These are phyloP conservation scores for Calophaca sinica DNA, from an alignment of 306 rosid genomes.

Conservation along the genomic window DNA sequence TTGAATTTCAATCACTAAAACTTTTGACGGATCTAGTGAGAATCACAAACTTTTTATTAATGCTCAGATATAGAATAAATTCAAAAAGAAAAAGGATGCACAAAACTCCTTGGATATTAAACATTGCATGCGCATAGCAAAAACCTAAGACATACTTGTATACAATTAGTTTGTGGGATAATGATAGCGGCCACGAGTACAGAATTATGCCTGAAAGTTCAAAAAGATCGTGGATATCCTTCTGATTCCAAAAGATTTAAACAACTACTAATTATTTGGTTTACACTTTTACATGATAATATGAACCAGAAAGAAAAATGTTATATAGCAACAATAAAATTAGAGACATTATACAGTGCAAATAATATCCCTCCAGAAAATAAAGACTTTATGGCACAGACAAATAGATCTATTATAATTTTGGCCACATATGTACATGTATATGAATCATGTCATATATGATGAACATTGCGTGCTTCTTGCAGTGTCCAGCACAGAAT, in stretches of 20 bases:
- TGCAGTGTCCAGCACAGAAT: conserved; percentile 62
- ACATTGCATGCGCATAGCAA: conserved; percentile 1
- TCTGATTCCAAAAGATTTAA: too few species aligned
- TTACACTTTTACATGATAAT: not conserved
- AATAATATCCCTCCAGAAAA: conserved; percentile 1
- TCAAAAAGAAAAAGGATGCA: conserved; percentile 16
- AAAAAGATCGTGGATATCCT: conserved; percentile 19
- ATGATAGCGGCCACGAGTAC: conserved; percentile 8
- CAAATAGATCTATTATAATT: not conserved
- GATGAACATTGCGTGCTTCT: conserved; percentile 42
- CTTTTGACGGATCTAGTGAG: conserved; percentile 29
- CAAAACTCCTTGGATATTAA: conserved; percentile 4
- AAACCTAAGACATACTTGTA: conserved; percentile 14
- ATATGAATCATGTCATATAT: conserved; percentile 27
- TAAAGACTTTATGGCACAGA: not conserved
- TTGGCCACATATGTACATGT: not conserved
- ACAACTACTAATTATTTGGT: too few species aligned
- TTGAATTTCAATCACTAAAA: conserved; percentile 29
- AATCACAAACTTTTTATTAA: not conserved
- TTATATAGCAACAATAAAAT: not conserved
- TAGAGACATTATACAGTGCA: not conserved
- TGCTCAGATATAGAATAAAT: conserved; percentile 8
- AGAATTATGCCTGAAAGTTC: conserved; percentile 5
- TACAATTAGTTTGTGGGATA: conserved; percentile 9
- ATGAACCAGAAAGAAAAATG: not conserved